A percentile compares a stretch with the other conserved stretches of the same genome.
Conservation (phyloP, 2,329 filamentous ascomycete genomes). For the Davidsoniella australis region DNA sequence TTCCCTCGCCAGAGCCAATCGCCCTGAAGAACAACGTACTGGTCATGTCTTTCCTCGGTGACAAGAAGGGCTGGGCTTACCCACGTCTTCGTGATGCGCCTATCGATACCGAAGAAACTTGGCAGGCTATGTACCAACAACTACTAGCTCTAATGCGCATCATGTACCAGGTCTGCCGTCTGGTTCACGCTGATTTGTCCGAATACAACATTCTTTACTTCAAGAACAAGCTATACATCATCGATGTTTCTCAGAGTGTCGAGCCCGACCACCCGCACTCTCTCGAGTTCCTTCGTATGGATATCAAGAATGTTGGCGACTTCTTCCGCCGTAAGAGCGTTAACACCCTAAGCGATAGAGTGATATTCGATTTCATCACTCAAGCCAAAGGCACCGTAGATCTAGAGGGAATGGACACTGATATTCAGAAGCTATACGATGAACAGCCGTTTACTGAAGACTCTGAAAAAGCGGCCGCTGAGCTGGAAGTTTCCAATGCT, state of each 20-base stretch:
- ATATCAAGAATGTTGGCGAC: constrained; percentile 90
- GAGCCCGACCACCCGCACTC: constrained; percentile 91
- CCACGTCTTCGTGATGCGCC: constrained; percentile 78
- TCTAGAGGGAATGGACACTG: constrained; percentile 40
- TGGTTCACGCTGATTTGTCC: constrained; percentile 91
- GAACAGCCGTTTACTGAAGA: constrained; percentile 31
- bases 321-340: constrained; percentile 83
- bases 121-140: constrained; percentile 65
- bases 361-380: constrained; percentile 74
- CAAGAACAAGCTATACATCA: constrained; percentile 68
- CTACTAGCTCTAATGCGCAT: constrained; percentile 76
- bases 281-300: constrained; percentile 89
- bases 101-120: constrained; percentile 55
- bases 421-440: constrained; percentile 51
- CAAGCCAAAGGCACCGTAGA: constrained; percentile 40
- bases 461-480: constrained; percentile 33
- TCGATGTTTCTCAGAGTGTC: constrained; percentile 94
- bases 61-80: constrained; percentile 71
- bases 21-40: constrained; percentile 85
- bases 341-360: constrained; percentile 59
- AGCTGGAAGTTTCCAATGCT: constrained; percentile 65
- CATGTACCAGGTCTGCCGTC: constrained; percentile 78
- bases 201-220: constrained; percentile 97
- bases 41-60: constrained; percentile 85
- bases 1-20: constrained; percentile 79